Evolutionary conservation across 768 basidiomycete species (phyloP), one percentile per base, ranked within the genome.

Genomic region (Tricholoma saponaceum): DNA sequence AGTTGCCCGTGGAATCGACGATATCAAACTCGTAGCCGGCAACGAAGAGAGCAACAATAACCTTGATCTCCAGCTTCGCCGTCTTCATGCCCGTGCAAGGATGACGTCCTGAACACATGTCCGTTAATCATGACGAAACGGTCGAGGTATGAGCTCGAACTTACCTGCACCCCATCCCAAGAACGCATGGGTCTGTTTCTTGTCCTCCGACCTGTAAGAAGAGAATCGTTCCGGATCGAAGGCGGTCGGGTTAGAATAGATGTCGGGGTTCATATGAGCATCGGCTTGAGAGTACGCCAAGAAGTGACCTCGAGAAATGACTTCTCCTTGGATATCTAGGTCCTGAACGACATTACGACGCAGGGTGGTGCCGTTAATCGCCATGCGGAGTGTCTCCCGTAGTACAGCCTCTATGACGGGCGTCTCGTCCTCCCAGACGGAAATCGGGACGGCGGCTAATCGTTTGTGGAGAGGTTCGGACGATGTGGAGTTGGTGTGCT

Each of bases 121-220:
- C 6, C 9, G 14, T 46, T 2, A 14, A 46, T 23, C 14, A 2
- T 14, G 2, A 14, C 33, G 1, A 18, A 30, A 37, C 4, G 41
- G 9, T 22, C n/a, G 5, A 4, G 6, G 9, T 20, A 1, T 4
- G 3, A 5, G n/a, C 9, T 10, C 16, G 44, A 1, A 60, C 67
- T 57, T 51, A 75, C 76, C 77, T 30, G 67, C 72, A 32, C 77
- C 78, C 76, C 76, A 78, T 3, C 70, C 77, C 3, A 77, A 41
- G 59, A 66, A 78, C 6, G 66, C 66, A 52, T 70, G 69, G 0
- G 65, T 47, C 3, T 58, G 70, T 30, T 72, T 73, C 62, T 66
- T 72, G 52, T 75, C 75, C 33, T 78, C 75, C n/a, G 70, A 69
- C 14, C 71, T 54, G 1, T 66, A 70, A 12, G 63, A 56, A 1